phyloP scores from a whole-genome alignment of 495 filamentous ascomycete genomes.

The Lepidopterella palustris region DNA sequence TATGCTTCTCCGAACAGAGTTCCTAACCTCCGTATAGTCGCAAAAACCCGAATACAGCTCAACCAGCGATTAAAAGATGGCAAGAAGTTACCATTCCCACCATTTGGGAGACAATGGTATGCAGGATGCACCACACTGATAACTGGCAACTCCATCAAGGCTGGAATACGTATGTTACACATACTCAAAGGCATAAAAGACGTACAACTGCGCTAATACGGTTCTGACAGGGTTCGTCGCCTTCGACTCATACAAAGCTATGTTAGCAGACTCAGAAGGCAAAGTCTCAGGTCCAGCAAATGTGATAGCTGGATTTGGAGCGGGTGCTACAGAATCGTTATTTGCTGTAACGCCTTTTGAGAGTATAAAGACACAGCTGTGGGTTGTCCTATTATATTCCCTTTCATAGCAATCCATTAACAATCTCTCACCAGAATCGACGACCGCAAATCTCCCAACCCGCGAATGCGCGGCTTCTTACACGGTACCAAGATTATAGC shows the following conservation, averaged over 20 bases:
- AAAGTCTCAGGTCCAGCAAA: slow-evolving; percentile 86
- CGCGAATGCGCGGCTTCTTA: slow-evolving; percentile 85
- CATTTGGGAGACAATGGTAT: slow-evolving; percentile 93
- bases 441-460: slow-evolving; percentile 81
- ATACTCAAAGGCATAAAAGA: neutral
- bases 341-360: slow-evolving; percentile 95
- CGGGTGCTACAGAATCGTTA: slow-evolving; percentile 87
- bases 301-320: slow-evolving; percentile 89
- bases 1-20: neutral
- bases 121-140: slow-evolving; percentile 96
- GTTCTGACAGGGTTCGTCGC: slow-evolving; percentile 73
- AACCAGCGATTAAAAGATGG: slow-evolving; percentile 74
- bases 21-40: slow-evolving; percentile 50
- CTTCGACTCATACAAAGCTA: slow-evolving; percentile 82
- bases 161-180: slow-evolving; percentile 70
- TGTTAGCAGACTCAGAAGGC: slow-evolving; percentile 77
- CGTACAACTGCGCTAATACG: neutral
- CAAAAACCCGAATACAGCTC: slow-evolving; percentile 91
- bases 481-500: slow-evolving; percentile 83
- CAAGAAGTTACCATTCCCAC: slow-evolving; percentile 90
- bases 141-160: slow-evolving; percentile 92
- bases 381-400: slow-evolving; percentile 33
- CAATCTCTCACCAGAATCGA: slow-evolving; percentile 61
- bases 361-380: slow-evolving; percentile 91
- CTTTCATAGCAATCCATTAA: neutral